phyloP scores from a whole-genome alignment of 805 yeast genomes.

The Candida loeiensis region DNA sequence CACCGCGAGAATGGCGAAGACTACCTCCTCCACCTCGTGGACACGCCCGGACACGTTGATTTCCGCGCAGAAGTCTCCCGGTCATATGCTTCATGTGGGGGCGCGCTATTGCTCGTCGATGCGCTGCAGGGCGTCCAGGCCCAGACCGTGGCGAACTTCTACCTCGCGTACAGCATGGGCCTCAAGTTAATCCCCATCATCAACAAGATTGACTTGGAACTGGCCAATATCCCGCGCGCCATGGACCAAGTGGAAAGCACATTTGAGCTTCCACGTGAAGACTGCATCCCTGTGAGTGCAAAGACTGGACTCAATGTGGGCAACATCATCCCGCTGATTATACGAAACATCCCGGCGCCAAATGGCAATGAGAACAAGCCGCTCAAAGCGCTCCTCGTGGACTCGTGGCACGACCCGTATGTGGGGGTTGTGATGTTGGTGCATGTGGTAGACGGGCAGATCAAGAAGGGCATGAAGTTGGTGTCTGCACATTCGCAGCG shows the following conservation, averaged over 20 bases:
- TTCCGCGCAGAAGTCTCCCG: slow-evolving; percentile 90
- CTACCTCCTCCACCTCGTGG: slow-evolving; percentile 84
- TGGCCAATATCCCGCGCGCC: slow-evolving; percentile 78
- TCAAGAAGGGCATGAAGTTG: slow-evolving; percentile 71
- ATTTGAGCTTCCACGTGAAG: slow-evolving; percentile 73
- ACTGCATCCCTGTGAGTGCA: slow-evolving; percentile 83
- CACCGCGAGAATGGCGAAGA: slow-evolving; percentile 65
- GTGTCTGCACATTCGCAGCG: slow-evolving; percentile 72
- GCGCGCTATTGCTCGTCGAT: slow-evolving; percentile 85
- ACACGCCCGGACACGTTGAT: slow-evolving; percentile 98
- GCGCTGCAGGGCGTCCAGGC: slow-evolving; percentile 97
- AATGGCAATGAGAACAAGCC: slow-evolving; percentile 52
- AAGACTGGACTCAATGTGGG: slow-evolving; percentile 85
- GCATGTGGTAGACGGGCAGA: slow-evolving; percentile 76
- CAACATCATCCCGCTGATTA: slow-evolving; percentile 72
- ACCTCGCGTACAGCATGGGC: slow-evolving; percentile 81
- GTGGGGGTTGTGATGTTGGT: slow-evolving; percentile 87
- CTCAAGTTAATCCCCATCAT: slow-evolving; percentile 82
- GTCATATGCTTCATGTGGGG: slow-evolving; percentile 94
- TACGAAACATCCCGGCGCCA: slow-evolving; percentile 80
- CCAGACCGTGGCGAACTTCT: slow-evolving; percentile 96
- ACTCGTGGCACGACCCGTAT: slow-evolving; percentile 94
- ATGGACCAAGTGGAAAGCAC: slow-evolving; percentile 81
- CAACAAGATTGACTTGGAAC: slow-evolving; percentile 86
- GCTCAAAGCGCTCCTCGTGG: slow-evolving; percentile 77